Percentiles rank a stretch among this genome's conserved stretches.
Evolutionary conservation across 2,329 filamentous ascomycete genomes (phyloP).

Genomic region (Xylariaceae sp.): DNA sequence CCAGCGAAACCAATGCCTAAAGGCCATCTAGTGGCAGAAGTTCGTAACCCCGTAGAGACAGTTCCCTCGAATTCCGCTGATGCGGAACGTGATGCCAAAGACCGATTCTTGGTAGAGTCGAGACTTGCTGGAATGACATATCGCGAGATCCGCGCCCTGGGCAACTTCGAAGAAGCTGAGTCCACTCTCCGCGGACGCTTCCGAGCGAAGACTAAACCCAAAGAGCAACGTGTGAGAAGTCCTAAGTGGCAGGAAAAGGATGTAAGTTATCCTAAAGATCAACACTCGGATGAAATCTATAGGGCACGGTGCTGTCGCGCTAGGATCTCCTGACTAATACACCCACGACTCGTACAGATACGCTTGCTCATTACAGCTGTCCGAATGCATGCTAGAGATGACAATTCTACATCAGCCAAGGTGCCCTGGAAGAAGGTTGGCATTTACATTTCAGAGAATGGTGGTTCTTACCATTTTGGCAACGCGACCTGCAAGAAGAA

Average conservation of each 20-base stretch:
- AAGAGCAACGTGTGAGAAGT: constrained; percentile 67
- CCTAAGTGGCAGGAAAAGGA: constrained; percentile 69
- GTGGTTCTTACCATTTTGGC: constrained; percentile 66
- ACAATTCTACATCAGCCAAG: constrained; percentile 44
- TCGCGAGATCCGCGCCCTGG: constrained; percentile 63
- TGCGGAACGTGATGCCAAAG: constrained; percentile 45
- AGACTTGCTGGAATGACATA: constrained; percentile 67
- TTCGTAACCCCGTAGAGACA: not conserved
- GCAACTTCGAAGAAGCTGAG: constrained; percentile 68
- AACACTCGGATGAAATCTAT: not conserved
- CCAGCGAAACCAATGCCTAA: constrained; percentile 20
- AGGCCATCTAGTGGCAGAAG: not conserved
- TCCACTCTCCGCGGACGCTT: constrained; percentile 75
- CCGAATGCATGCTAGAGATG: constrained; percentile 42
- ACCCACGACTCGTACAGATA: constrained; percentile 44
- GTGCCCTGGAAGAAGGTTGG: constrained; percentile 65
- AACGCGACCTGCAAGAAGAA: constrained; percentile 65
- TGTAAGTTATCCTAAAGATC: constrained; percentile 57
- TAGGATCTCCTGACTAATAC: not conserved
- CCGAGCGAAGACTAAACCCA: constrained; percentile 69
- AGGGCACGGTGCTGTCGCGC: not conserved
- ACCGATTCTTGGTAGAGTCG: constrained; percentile 59
- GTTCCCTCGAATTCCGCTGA: constrained; percentile 8
- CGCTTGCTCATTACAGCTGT: constrained; percentile 54
- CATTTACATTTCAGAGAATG: constrained; percentile 57